Percentiles rank a stretch among this genome's conserved stretches.
Evolutionary conservation across 495 filamentous ascomycete species (phyloP).

Genomic region (Elaphomyces granulatus): DNA sequence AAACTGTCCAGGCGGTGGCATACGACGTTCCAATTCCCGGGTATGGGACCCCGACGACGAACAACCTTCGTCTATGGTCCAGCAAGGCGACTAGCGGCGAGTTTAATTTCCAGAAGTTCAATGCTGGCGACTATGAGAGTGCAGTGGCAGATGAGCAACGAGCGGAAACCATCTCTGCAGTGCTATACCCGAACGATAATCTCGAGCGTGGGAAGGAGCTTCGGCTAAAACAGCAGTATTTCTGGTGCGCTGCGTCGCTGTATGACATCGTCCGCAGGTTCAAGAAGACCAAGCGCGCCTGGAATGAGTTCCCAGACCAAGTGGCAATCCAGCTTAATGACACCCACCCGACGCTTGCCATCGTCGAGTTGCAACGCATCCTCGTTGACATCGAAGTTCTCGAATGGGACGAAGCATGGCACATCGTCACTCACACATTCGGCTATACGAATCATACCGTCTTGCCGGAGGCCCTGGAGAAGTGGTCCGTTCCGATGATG

Average conservation of each 20-base stretch:
- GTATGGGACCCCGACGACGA: constrained; percentile 76
- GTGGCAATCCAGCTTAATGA: constrained; percentile 97
- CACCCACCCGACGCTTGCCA: constrained; percentile 90
- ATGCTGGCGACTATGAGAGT: constrained; percentile 93
- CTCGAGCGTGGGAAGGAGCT: constrained; percentile 94
- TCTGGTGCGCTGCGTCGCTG: constrained; percentile 96
- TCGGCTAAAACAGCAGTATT: constrained; percentile 97
- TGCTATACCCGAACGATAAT: constrained; percentile 96
- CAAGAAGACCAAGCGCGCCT: constrained; percentile 87
- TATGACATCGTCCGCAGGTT: constrained; percentile 93
- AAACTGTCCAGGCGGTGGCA: constrained; percentile 82
- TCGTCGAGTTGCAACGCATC: constrained; percentile 90
- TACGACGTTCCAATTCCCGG: constrained; percentile 95
- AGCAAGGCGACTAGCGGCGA: constrained; percentile 94
- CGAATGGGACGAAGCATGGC: constrained; percentile 89
- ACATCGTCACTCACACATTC: constrained; percentile 62
- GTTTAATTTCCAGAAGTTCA: constrained; percentile 99
- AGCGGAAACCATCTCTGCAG: constrained; percentile 94
- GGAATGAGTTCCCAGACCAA: constrained; percentile 86
- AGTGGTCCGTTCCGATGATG: constrained; percentile 90
- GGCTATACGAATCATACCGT: constrained; percentile 98
- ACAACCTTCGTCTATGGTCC: constrained; percentile 93
- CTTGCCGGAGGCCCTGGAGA: constrained; percentile 90
- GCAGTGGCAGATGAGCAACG: constrained; percentile 91
- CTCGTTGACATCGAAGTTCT: constrained; percentile 79